phyloP scores from a whole-genome alignment of 805 yeast species.

The Saturnispora halmiae region DNA sequence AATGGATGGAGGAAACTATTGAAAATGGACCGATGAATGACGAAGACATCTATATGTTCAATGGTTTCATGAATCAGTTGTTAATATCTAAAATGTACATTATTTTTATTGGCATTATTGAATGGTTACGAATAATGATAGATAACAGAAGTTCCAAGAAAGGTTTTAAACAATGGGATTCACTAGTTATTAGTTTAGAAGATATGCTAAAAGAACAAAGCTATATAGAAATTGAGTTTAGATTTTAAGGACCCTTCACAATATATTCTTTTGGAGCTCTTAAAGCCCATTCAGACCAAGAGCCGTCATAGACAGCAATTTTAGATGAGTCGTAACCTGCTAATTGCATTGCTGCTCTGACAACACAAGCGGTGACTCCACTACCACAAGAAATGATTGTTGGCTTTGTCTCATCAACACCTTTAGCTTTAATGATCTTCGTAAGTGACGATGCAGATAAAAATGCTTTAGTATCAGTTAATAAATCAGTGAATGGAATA shows the following conservation, averaged over 20 bases:
- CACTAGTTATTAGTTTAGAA: conserved; percentile 15
- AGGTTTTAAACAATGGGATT: conserved; percentile 19
- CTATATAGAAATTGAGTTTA: conserved; percentile 10
- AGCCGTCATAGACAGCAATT: conserved; percentile 70
- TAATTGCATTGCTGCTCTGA: conserved; percentile 64
- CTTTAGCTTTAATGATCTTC: conserved; percentile 37
- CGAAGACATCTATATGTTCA: conserved; percentile 22
- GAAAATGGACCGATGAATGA: conserved; percentile 17
- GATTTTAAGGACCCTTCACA: conserved; percentile 30
- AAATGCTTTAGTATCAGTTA: conserved; percentile 42
- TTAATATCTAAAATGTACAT: conserved; percentile 17
- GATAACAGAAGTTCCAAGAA: background rate
- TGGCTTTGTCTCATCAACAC: conserved; percentile 42
- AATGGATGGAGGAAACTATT: conserved; percentile 23
- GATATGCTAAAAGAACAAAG: conserved; percentile 10
- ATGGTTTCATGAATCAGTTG: conserved; percentile 23
- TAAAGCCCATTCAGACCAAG: conserved; percentile 85
- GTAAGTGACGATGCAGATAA: conserved; percentile 38
- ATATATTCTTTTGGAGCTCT: conserved; percentile 54
- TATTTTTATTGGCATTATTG: conserved; percentile 16
- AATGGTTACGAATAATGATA: conserved; percentile 14
- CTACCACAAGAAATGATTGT: conserved; percentile 90
- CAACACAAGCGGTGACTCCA: conserved; percentile 89
- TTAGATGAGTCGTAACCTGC: conserved; percentile 38
- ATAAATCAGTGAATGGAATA: conserved; percentile 61